Evolutionary conservation across 768 basidiomycete species (phyloP).

Genomic region (Kwoniella sp.): DNA sequence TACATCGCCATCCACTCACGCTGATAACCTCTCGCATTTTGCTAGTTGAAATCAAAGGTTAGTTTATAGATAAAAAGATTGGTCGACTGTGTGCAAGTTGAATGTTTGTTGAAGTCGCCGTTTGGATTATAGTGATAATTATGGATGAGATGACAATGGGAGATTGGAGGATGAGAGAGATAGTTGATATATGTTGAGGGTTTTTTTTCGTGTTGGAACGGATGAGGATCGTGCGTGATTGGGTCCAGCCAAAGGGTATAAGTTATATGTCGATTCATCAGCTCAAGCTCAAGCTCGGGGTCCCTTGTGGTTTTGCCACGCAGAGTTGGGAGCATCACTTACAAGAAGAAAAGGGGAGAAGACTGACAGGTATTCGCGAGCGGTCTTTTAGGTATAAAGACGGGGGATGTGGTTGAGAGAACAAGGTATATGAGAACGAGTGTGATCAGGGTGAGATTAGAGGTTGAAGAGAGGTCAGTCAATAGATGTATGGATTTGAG

Average conservation of each 20-base stretch:
- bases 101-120: neutral
- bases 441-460: neutral
- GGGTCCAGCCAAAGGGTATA: neutral
- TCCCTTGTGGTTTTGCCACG: neutral
- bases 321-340: neutral
- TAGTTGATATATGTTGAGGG: conserved; percentile 4
- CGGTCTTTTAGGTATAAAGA: neutral
- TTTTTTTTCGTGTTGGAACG: too few species aligned
- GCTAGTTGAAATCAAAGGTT: conserved; percentile 11
- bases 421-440: neutral
- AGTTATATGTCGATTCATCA: neutral
- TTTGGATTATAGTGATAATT: neutral
- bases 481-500: neutral
- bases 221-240: neutral
- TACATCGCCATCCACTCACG: conserved; percentile 57
- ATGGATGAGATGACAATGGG: neutral
- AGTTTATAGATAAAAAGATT: conserved; percentile 10
- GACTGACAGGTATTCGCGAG: conserved; percentile 1
- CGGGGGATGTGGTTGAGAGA: neutral
- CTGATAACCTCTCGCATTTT: conserved; percentile 78
- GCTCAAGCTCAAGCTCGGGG: neutral
- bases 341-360: neutral
- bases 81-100: conserved; percentile 15
- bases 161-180: neutral
- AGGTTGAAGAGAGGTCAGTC: neutral